Evolutionary conservation across 169 alveolate species (phyloP), one percentile per base, ranked within the genome.

Genomic region (Cryptosporidium tyzzeri): DNA sequence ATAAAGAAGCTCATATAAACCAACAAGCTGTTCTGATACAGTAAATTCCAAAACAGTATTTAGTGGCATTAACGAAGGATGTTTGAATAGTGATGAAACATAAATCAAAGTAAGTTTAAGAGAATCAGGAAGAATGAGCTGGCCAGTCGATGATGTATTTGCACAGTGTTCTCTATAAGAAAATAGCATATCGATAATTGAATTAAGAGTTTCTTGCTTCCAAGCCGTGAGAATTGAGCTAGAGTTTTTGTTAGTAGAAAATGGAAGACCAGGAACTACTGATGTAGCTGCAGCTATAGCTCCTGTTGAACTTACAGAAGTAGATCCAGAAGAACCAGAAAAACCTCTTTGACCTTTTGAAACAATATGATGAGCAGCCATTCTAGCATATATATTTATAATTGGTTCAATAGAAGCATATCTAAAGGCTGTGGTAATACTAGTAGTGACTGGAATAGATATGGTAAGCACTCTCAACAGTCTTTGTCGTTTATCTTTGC

Each of bases 281-380:
- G 62, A 37, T 33, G 67, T 51, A 9, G 69, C 67, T 1, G 69
- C 65, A 29, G 41, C 69, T 33, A 51, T 71, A 26, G 69, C 85
- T 8, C 85, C 85, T 26, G 67, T 2, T 21, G 69, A 29, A 1
- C 65, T 6, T 12, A 35, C 68, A 6, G 67, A 50, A 26, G 69
- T 23, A 21, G 85, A 53, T 0, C 68, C 68, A 2, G 69, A 35
- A 1, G 35, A 26, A 18, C 68, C 68, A 59, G 69, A 31, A 33
- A 33, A 45, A 31, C 55, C 71, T 65, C 89, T 80, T 18, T 80
- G 89, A 10, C 89, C 89, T 31, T 80, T 80, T 8, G 80, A 62
- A n/a, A 80, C 68, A 14, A 80, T 80, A 35, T 80, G 89, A 39
- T 80, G 89, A 12, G 89, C 89, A 5, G 89, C 89, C 89, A 80